Evolutionary conservation across 2,329 filamentous ascomycete genomes (phyloP).

Genomic region (Aspergillus aculeatinus): DNA sequence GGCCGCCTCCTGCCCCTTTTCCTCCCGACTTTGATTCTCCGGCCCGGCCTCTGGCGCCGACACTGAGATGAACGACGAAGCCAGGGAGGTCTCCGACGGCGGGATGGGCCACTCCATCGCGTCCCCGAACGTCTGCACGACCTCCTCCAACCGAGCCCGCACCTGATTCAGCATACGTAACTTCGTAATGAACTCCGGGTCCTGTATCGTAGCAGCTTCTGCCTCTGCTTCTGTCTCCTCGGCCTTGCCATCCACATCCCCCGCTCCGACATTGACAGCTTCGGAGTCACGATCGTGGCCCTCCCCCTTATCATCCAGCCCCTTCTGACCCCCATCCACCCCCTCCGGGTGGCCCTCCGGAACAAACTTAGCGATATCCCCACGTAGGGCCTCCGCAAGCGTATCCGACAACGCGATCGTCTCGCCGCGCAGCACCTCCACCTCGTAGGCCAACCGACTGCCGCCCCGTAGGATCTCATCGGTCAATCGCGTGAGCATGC

Average conservation of each 20-base stretch:
- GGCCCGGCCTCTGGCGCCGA: conserved; percentile 75
- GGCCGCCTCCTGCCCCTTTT: conserved; percentile 81
- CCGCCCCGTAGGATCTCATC: conserved; percentile 92
- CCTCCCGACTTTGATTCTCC: conserved; percentile 69
- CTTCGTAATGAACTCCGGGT: conserved; percentile 71
- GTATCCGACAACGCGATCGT: conserved; percentile 76
- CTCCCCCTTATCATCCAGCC: conserved; percentile 8
- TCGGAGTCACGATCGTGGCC: background rate
- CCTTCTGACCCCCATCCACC: conserved; percentile 16
- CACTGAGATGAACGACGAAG: conserved; percentile 84
- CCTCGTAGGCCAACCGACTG: conserved; percentile 86
- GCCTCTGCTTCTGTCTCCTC: conserved; percentile 6
- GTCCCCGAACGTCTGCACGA: conserved; percentile 88
- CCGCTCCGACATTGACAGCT: background rate
- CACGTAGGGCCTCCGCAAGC: conserved; percentile 68
- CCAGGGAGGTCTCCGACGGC: conserved; percentile 79
- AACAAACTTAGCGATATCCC: conserved; percentile 72
- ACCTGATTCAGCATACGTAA: conserved; percentile 81
- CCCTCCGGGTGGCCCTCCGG: conserved; percentile 43
- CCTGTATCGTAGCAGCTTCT: conserved; percentile 1
- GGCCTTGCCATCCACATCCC: conserved; percentile 1
- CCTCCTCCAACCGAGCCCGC: conserved; percentile 77
- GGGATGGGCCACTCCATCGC: conserved; percentile 95
- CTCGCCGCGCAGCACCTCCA: conserved; percentile 88
- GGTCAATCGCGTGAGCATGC: conserved; percentile 80